These are phyloP conservation scores for Hanseniaspora sp. DNA, from an alignment of 1,139 yeast genomes.

Conservation along the genomic window DNA sequence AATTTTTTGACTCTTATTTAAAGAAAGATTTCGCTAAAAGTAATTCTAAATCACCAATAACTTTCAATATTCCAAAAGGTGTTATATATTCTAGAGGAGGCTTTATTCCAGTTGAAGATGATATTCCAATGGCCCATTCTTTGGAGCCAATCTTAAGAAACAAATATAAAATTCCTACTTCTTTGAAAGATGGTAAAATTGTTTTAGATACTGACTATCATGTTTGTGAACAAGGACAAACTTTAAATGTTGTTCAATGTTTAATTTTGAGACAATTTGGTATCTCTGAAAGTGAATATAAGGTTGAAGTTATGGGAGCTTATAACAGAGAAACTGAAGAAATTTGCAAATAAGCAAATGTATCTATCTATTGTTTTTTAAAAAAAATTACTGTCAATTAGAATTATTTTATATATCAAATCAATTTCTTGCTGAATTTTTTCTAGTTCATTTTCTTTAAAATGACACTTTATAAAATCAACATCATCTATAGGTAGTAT, in stretches of 20 bases:
- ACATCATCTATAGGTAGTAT: not conserved
- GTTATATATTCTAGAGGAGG: slow-evolving; percentile 92
- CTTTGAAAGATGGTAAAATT: slow-evolving; percentile 79
- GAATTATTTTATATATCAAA: not conserved
- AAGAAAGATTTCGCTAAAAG: slow-evolving; percentile 84
- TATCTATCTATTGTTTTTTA: not conserved
- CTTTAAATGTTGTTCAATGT: slow-evolving; percentile 82
- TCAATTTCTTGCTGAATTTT: not conserved
- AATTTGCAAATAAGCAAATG: slow-evolving; percentile 10
- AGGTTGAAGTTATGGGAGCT: slow-evolving; percentile 65
- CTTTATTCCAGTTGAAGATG: slow-evolving; percentile 77
- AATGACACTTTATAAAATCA: not conserved
- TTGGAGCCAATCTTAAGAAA: slow-evolving; percentile 85
- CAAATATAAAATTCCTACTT: slow-evolving; percentile 82
- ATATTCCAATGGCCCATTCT: slow-evolving; percentile 92
- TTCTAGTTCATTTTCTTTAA: not conserved
- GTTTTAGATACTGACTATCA: slow-evolving; percentile 61
- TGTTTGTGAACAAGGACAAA: slow-evolving; percentile 72
- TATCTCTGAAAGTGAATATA: slow-evolving; percentile 83
- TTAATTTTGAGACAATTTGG: slow-evolving; percentile 90
- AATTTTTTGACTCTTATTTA: slow-evolving; percentile 66
- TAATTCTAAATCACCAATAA: slow-evolving; percentile 69
- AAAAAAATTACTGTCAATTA: not conserved
- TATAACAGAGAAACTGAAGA: slow-evolving; percentile 47
- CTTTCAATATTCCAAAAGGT: slow-evolving; percentile 80